Evolutionary conservation across 768 basidiomycete genomes (phyloP).

Genomic region (Tricholoma sp.): DNA sequence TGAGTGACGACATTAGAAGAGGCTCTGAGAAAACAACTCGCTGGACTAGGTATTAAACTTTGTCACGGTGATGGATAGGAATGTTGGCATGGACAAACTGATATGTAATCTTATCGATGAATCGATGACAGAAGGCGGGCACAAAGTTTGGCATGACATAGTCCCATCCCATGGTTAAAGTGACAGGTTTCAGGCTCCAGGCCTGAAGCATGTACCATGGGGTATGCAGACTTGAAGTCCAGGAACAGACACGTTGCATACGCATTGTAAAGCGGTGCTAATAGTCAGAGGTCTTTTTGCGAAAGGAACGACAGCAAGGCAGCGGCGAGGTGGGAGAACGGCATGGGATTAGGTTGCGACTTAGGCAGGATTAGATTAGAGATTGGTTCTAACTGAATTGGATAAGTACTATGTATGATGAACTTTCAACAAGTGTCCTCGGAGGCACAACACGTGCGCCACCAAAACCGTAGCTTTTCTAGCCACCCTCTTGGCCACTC

Average conservation of each 20-base stretch:
- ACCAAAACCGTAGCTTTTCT: neutral
- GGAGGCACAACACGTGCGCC: conserved; percentile 22
- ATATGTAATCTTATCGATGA: conserved; percentile 6
- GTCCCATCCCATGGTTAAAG: neutral
- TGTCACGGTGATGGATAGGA: neutral
- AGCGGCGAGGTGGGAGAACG: neutral
- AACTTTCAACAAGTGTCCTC: too few species aligned
- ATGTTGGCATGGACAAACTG: neutral
- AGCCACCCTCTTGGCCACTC: conserved; percentile 10
- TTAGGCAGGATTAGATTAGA: too few species aligned
- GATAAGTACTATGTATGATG: too few species aligned
- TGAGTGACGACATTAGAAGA: neutral
- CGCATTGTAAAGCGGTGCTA: neutral
- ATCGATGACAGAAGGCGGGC: too few species aligned
- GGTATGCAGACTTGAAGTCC: neutral
- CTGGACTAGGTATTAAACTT: neutral
- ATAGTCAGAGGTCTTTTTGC: neutral
- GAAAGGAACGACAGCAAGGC: neutral
- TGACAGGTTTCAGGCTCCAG: neutral
- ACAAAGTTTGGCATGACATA: neutral
- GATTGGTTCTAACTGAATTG: too few species aligned
- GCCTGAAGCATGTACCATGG: neutral
- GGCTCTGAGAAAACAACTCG: neutral
- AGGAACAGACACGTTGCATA: conserved; percentile 6
- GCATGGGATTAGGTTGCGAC: neutral